phyloP scores from a whole-genome alignment of 352 stramenopile genomes.

The Phytophthora pisi region DNA sequence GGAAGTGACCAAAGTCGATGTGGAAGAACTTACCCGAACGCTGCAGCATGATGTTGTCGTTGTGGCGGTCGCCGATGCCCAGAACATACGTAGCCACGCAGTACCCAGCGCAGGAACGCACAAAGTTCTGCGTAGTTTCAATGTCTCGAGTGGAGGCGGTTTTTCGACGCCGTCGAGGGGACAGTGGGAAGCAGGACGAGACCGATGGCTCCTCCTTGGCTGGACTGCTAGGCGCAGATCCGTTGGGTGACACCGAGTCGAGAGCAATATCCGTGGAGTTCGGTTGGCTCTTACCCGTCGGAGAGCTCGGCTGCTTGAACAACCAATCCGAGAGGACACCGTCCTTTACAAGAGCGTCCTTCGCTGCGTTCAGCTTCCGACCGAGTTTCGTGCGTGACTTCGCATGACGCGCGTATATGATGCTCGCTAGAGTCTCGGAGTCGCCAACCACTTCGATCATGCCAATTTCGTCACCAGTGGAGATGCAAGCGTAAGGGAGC shows the following conservation, averaged over 20 bases:
- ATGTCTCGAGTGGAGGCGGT: conserved; percentile 35
- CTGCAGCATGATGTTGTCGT: conserved; percentile 97
- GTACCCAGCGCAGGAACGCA: conserved; percentile 90
- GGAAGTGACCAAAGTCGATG: conserved; percentile 97
- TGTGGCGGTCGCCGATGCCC: conserved; percentile 94
- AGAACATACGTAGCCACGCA: conserved; percentile 94
- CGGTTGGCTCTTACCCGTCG: conserved; percentile 1
- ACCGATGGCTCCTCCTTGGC: conserved; percentile 29
- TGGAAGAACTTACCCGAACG: conserved; percentile 94
- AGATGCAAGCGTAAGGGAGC: conserved; percentile 86
- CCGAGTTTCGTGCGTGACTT: conserved; percentile 63
- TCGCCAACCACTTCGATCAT: conserved; percentile 92
- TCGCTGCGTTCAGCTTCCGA: conserved; percentile 71
- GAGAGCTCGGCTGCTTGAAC: conserved; percentile 36
- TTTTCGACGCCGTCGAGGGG: conserved; percentile 43
- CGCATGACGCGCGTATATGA: conserved; percentile 80
- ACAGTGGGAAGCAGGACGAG: conserved; percentile 62
- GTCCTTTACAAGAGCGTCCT: conserved; percentile 67
- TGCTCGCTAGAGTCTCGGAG: conserved; percentile 87
- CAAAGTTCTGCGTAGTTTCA: conserved; percentile 88
- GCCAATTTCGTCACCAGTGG: conserved; percentile 85
- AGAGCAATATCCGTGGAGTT: conserved; percentile 15
- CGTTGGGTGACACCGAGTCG: conserved; percentile 20
- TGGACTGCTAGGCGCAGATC: conserved; percentile 20
- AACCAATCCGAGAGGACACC: conserved; percentile 79